phyloP scores from a whole-genome alignment of 305 asterid species.

The Stenogyne calaminthoides region DNA sequence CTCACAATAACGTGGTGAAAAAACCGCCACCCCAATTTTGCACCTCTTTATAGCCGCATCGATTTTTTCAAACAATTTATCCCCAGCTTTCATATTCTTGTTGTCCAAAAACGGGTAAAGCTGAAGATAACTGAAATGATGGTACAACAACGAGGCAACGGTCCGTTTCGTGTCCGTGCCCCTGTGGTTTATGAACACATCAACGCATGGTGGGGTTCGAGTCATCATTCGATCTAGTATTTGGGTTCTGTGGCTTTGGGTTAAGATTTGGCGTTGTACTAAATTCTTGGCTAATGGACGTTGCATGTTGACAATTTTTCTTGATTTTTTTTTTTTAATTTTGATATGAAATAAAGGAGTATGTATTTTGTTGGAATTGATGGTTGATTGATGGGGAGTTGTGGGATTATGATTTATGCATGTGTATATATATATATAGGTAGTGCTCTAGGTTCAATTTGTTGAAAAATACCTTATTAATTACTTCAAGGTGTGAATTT shows the following conservation, averaged over 20 bases:
- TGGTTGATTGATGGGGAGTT: no score
- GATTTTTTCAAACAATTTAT: conserved; percentile 49
- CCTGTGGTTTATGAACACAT: conserved; percentile 66
- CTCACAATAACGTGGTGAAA: conserved; percentile 58
- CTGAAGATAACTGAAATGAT: conserved; percentile 33
- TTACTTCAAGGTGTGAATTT: conserved; percentile 6
- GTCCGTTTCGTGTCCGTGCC: conserved; percentile 51
- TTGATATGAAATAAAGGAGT: no score
- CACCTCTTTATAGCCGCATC: conserved; percentile 38
- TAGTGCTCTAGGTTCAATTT: neutral
- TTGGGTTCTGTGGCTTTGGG: conserved; percentile 19
- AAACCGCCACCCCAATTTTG: conserved; percentile 57
- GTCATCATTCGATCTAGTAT: neutral
- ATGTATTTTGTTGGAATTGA: neutral
- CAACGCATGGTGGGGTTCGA: conserved; percentile 25
- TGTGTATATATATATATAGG: neutral
- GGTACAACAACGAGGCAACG: conserved; percentile 42
- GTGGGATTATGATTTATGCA: neutral
- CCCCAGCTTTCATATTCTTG: conserved; percentile 62
- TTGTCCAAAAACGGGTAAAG: conserved; percentile 47
- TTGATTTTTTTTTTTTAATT: no score
- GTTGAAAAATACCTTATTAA: neutral
- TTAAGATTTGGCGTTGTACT: conserved; percentile 20
- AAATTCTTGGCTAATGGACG: conserved; percentile 34
- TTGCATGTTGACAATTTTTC: conserved; percentile 27